These are phyloP conservation scores for Aspergillus clavatus DNA, from an alignment of 2,329 filamentous ascomycete genomes.

Conservation along the genomic window DNA sequence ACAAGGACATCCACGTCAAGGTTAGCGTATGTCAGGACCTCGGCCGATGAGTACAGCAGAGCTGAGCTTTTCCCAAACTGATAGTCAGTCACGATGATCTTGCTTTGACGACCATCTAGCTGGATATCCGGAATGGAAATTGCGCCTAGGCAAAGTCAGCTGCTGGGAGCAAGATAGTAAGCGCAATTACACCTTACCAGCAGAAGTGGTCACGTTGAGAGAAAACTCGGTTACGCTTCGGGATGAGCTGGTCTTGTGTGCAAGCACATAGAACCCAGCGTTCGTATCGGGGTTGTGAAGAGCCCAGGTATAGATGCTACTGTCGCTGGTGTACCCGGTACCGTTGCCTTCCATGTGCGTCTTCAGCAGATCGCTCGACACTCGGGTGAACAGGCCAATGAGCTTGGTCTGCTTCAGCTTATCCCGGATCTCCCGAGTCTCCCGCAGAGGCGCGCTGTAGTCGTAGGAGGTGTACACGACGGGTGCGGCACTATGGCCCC, in stretches of 20 bases:
- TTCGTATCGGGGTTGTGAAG: slow-evolving; percentile 48
- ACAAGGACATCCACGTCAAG: slow-evolving; percentile 43
- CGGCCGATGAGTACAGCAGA: slow-evolving; percentile 50
- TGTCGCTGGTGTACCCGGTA: slow-evolving; percentile 43
- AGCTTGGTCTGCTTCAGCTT: slow-evolving; percentile 54
- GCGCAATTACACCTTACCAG: slow-evolving; percentile 37
- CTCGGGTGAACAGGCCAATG: slow-evolving; percentile 50
- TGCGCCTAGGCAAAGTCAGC: slow-evolving; percentile 10
- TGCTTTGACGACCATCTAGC: slow-evolving; percentile 50
- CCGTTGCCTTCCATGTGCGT: slow-evolving; percentile 54
- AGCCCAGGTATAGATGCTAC: slow-evolving; percentile 48
- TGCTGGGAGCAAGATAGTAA: not conserved
- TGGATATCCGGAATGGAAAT: slow-evolving; percentile 41
- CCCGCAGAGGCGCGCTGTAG: slow-evolving; percentile 48
- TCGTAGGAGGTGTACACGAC: slow-evolving; percentile 48
- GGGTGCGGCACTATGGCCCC: slow-evolving; percentile 49
- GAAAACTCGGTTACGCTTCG: slow-evolving; percentile 44
- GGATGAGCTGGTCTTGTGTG: slow-evolving; percentile 46
- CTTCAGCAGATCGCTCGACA: slow-evolving; percentile 48
- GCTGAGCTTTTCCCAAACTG: slow-evolving; percentile 41
- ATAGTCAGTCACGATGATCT: slow-evolving; percentile 53
- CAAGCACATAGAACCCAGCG: slow-evolving; percentile 49
- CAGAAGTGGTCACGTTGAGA: slow-evolving; percentile 46
- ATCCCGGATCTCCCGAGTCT: slow-evolving; percentile 50
- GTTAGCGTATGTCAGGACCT: slow-evolving; percentile 46